Evolutionary conservation across 352 stramenopile species (phyloP), one percentile per base, ranked within the genome.

Genomic region (Pythium coloratum): DNA sequence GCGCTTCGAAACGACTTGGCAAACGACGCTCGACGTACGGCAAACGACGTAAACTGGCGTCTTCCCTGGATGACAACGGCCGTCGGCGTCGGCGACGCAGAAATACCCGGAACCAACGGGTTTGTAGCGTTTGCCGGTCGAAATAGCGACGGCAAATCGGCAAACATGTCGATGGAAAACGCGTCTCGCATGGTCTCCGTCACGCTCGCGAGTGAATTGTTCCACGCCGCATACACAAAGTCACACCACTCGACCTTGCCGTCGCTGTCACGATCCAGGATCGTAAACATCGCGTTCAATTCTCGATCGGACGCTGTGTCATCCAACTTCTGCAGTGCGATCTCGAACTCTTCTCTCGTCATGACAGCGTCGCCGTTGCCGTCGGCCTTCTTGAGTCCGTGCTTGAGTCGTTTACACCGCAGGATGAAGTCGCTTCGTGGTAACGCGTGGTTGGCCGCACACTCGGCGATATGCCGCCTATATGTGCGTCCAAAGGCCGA

Each of bases 251-350:
- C 74, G 33, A 86, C 70, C 13, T 18, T 61, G 8, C 75, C 76
- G 51, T 82, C 68, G 0, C 49, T 32, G 60, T 81, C 77, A 1
- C 74, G 62, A 33, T 86, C 78, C 3, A 86, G 65, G 12, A 75
- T 59, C 3, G n/a, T 5, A n/a, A 77, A 66, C 46, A 82, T 71
- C 2, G 12, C 30, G 34, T 76, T 56, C 8, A 84, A 58, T 2
- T 84, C 67, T 20, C 66, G 65, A 38, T 84, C 78, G 5, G 46
- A 59, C 2, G 82, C 40, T 0, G 74, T 55, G 6, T 77, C n/a
- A n/a, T 73, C 71, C 13, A 87, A 69, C 62, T 87, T 87, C 36
- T 87, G 76, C n/a, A 82, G 61, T 26, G 78, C 78, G 56, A 84
- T 87, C 65, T 87, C 76, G 5, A 87, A 66, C 65, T 87, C 76